Percentiles rank a stretch among this genome's conserved stretches.
Conservation (phyloP, 2,329 filamentous ascomycete species). For the Fusarium clavum region DNA sequence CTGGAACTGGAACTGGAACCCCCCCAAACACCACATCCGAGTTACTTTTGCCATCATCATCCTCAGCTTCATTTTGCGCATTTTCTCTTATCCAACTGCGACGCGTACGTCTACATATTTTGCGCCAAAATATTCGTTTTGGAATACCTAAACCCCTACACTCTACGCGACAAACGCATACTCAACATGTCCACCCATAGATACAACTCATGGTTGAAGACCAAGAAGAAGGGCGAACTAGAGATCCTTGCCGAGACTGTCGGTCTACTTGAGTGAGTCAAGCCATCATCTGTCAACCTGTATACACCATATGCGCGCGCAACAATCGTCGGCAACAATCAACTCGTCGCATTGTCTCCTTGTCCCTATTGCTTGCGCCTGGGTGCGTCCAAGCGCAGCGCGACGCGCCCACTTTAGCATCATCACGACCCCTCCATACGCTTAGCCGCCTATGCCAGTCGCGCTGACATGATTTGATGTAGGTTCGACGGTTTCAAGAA, state of each 20-base stretch:
- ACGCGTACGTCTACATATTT: not conserved
- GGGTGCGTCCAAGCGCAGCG: constrained; percentile 28
- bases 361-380: constrained; percentile 34
- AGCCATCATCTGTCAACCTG: not conserved
- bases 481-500: constrained; percentile 81
- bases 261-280: constrained; percentile 76
- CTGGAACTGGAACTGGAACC: not conserved
- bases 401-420: constrained; percentile 33
- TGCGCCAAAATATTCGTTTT: not conserved
- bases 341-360: constrained; percentile 15
- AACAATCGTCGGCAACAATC: not conserved
- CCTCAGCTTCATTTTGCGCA: constrained; percentile 24
- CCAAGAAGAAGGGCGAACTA: constrained; percentile 85
- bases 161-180: constrained; percentile 46
- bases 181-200: constrained; percentile 49
- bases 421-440: constrained; percentile 24
- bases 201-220: constrained; percentile 77
- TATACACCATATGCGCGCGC: constrained; percentile 1
- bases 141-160: not conserved
- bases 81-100: not conserved
- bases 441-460: not conserved
- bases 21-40: constrained; percentile 31
- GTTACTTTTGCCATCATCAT: constrained; percentile 32
- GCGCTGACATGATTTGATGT: constrained; percentile 38
- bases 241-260: constrained; percentile 77